A percentile compares a stretch with the other conserved stretches of the same genome.
Evolutionary conservation across 306 rosid species (phyloP).

Genomic region (Prunus mongolica): DNA sequence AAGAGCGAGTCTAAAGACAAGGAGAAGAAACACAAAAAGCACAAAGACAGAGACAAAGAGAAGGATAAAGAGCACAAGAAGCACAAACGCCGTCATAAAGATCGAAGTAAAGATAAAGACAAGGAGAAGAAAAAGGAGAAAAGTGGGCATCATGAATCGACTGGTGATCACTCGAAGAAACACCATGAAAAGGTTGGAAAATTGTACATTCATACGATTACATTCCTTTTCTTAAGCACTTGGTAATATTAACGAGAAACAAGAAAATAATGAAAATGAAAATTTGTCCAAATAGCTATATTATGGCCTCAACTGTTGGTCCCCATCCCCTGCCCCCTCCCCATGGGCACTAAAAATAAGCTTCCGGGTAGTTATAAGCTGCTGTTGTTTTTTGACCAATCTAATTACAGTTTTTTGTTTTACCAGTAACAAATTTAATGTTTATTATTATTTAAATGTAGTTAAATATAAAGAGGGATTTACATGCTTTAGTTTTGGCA

Average conservation of each 20-base stretch:
- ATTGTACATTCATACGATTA: slow-evolving; percentile 18
- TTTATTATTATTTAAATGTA: not conserved
- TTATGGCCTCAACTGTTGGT: not conserved
- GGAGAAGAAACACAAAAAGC: slow-evolving; percentile 91
- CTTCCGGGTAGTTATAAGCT: not conserved
- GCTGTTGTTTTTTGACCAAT: slow-evolving; percentile 13
- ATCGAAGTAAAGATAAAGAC: slow-evolving; percentile 86
- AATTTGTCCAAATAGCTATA: not conserved
- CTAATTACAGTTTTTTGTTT: slow-evolving; percentile 7
- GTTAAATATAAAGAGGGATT: slow-evolving; percentile 5
- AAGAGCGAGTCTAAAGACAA: slow-evolving; percentile 83
- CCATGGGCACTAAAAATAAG: not conserved
- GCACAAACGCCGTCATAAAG: slow-evolving; percentile 81
- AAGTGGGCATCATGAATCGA: slow-evolving; percentile 77
- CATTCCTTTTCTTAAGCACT: slow-evolving; percentile 10
- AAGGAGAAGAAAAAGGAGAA: slow-evolving; percentile 92
- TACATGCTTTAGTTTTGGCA: slow-evolving; percentile 4
- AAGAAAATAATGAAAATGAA: not conserved
- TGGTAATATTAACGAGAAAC: not conserved
- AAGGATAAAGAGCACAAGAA: slow-evolving; percentile 95
- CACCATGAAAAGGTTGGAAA: slow-evolving; percentile 86
- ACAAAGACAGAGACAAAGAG: slow-evolving; percentile 74
- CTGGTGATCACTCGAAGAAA: slow-evolving; percentile 83
- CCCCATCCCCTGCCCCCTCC: not conserved
- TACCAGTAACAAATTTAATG: not conserved